These are phyloP conservation scores for Ceratopteris richardii DNA, from an alignment of 75 land plant species.

Conservation along the genomic window DNA sequence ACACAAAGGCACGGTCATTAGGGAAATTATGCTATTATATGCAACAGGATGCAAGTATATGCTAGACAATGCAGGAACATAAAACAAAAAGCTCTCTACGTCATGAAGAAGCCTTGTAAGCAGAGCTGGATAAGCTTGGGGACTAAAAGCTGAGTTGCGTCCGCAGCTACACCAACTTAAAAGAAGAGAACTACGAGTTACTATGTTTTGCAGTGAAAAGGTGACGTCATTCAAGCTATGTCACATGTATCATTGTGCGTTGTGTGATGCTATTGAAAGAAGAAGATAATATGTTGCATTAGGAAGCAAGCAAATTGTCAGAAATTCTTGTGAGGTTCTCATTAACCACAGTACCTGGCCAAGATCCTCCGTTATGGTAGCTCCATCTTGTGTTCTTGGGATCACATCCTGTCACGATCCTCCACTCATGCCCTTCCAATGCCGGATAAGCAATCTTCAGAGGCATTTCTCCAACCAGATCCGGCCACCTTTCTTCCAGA, in stretches of 20 bases:
- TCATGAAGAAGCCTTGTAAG: too few species aligned
- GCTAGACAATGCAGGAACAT: too few species aligned
- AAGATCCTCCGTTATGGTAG: conserved; percentile 67
- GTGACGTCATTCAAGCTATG: not conserved
- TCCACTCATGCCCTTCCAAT: conserved; percentile 54
- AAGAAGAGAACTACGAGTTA: not conserved
- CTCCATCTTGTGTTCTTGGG: conserved; percentile 68
- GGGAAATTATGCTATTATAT: not conserved
- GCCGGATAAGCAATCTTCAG: conserved; percentile 53
- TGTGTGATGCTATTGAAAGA: not conserved
- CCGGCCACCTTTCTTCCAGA: conserved; percentile 52
- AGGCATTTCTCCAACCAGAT: conserved; percentile 62
- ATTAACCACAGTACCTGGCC: conserved; percentile 39
- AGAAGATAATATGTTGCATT: not conserved
- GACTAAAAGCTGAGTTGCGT: not conserved
- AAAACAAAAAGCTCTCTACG: too few species aligned
- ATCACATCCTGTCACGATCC: conserved; percentile 57
- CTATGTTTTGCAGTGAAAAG: not conserved
- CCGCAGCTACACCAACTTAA: too few species aligned
- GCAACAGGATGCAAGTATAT: too few species aligned
- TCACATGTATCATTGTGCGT: not conserved
- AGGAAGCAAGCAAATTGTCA: not conserved
- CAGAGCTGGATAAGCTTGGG: too few species aligned
- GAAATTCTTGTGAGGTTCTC: not conserved
- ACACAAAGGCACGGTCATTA: not conserved